Evolutionary conservation across 305 asterid species (phyloP), one percentile per base, ranked within the genome.

Genomic region (Rubia tinctorum): DNA sequence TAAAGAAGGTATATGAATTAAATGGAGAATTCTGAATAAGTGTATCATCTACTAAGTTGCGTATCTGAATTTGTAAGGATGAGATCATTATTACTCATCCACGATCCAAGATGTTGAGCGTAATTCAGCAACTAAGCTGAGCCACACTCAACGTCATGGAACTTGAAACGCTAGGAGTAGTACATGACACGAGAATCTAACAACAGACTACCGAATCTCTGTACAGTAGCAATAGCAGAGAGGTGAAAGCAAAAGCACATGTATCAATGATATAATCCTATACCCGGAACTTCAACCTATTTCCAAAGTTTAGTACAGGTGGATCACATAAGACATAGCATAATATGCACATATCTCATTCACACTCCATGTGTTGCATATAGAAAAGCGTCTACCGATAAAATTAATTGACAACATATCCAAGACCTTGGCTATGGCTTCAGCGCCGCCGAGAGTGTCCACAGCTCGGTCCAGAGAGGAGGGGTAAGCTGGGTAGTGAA

Each of bases 401-500:
- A 13, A 45, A 45, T 45, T 45, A 45, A 45, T 15, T 45, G 51
- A 45, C 15, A 13, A 49, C 56, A 15, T n/a, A n/a, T 56, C 12
- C 9, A n/a, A 53, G 74, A 93, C 98, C 97, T 90, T 91, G 73
- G 82, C 82, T 83, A 94, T 87, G 71, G 83, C 86, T 68, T 87
- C 79, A 43, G 68, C 61, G 65, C 99, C 99, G 5, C 97, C 99
- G n/a, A 94, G 89, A 76, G 97, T 89, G 82, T 94, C 93, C 44
- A 92, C 77, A 22, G 98, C 99, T 0, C 96, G 95, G 74, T 82
- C 85, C 5, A 80, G 77, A 20, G 99, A 91, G 76, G 97, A 88
- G 82, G 97, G 91, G 68, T 94, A 94, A 72, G 93, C 99, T 12
- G 99, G 99, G 79, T 91, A 91, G 82, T 90, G 85, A 77, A 91